Percentiles rank a stretch among this genome's conserved stretches.
Evolutionary conservation across 441 rosid species (phyloP).

Genomic region (Melianthus villosus): DNA sequence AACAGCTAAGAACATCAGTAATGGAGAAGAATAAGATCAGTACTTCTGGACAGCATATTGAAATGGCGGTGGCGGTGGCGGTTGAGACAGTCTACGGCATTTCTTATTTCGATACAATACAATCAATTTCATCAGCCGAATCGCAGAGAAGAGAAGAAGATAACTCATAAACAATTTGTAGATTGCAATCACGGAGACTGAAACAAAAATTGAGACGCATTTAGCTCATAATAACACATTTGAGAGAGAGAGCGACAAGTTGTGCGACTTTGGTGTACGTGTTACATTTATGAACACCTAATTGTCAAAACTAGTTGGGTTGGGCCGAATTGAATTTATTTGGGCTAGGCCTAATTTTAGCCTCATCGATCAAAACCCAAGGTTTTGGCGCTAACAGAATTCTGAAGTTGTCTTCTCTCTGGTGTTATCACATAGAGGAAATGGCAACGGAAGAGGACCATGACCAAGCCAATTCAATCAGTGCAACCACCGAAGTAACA

Average conservation of each 20-base stretch:
- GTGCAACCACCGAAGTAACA: constrained; percentile 12
- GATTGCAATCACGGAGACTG: constrained; percentile 8
- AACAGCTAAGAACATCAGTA: neutral
- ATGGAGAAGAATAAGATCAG: constrained; percentile 1
- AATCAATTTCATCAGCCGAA: constrained; percentile 9
- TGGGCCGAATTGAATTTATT: too few species aligned
- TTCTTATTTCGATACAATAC: constrained; percentile 40
- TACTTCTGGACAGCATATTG: constrained; percentile 24
- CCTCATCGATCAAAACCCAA: too few species aligned
- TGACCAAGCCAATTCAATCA: constrained; percentile 8
- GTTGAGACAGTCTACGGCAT: constrained; percentile 31
- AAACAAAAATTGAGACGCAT: neutral
- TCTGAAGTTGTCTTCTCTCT: too few species aligned
- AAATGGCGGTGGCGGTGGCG: constrained; percentile 43
- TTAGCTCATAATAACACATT: too few species aligned
- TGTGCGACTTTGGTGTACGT: too few species aligned
- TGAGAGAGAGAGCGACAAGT: neutral
- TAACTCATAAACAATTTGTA: constrained; percentile 12
- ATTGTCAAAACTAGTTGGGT: too few species aligned
- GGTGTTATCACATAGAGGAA: too few species aligned
- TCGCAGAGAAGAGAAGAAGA: neutral
- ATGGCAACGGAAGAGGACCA: neutral
- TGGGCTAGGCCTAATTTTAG: too few species aligned
- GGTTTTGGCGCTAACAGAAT: too few species aligned
- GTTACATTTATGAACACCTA: too few species aligned